Base-by-base conservation (phyloP, 345 rosid species). In the Rhodamnia argentea region DNA sequence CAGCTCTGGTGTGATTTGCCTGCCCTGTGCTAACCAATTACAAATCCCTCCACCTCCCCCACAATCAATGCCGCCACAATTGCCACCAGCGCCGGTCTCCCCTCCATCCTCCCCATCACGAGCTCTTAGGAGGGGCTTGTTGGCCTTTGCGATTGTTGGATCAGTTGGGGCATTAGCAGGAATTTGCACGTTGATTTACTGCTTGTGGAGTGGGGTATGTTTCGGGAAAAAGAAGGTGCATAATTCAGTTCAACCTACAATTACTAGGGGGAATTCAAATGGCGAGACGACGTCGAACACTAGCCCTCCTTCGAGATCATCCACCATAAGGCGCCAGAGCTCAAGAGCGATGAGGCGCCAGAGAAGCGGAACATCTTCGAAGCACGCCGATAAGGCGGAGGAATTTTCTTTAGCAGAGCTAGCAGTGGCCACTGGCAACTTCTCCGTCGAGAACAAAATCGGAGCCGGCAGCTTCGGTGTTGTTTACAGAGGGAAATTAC, bases 191-290 rank as follows among this genome's bases (percentile, higher is more conserved):
- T 52, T 95, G 20, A 83, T 92, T 26, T 96, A 94, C 82, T 95
- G 96, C 85, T 84, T 95, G 40, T 95, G 98, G 99, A 91, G 89
- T 0, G 96, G 99, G 15, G 94, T 83, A 86, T 97, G 96, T 89
- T 93, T 95, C 83, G 95, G 98, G 64, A 91, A 92, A 87, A 95
- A 93, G 92, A 97, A 97, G 87, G 90, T 97, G 18, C 96, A 97
- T 84, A 97, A 97, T 88, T 96, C 99, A 0, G 99, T 97, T 40
- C 99, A 96, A 82, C 99, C 99, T 6, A 96, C 95, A 23, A 94
- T 96, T 56, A 94, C 96, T 18, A 88, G 98, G 83, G 95, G 96
- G 3, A 92, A 87, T 56, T 84, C 85, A 74, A 87, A 59, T 27
- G 93, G 92, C 22, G 89, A 88, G 47, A 84, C 88, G 8, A 85